Conservation (phyloP, 2,329 filamentous ascomycete genomes). For the Trichoderma sp. region DNA sequence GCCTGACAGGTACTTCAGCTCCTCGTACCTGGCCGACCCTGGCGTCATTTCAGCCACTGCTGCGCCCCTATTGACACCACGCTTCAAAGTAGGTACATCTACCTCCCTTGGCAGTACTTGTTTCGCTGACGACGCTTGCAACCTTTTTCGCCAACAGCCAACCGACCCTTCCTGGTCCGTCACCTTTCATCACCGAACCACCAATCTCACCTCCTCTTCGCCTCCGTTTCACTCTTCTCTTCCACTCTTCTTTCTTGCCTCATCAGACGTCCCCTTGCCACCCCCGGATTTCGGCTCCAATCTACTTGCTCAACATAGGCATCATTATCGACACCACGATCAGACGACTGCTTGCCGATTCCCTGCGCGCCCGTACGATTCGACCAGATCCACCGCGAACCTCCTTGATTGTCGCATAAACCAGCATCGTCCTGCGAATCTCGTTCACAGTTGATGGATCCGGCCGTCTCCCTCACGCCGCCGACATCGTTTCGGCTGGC, state of each 20-base stretch:
- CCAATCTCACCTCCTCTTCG: neutral
- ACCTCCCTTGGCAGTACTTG: constrained; percentile 3
- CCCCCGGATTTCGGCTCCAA: neutral
- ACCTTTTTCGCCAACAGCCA: neutral
- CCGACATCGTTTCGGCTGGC: constrained; percentile 52
- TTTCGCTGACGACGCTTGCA: constrained; percentile 24
- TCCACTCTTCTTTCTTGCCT: neutral
- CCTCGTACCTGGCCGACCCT: too few species aligned
- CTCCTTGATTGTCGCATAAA: neutral
- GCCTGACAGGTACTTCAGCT: too few species aligned
- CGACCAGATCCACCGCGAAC: too few species aligned
- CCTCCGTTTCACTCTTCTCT: neutral
- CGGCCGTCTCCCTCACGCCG: constrained; percentile 43
- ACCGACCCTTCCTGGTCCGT: constrained; percentile 1
- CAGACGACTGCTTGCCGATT: neutral
- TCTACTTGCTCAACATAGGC: too few species aligned
- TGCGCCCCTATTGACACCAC: too few species aligned
- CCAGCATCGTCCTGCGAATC: neutral
- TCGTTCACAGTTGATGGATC: constrained; percentile 41
- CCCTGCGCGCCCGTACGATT: neutral
- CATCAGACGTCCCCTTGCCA: too few species aligned
- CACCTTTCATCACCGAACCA: neutral
- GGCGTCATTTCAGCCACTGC: too few species aligned
- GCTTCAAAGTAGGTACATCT: neutral
- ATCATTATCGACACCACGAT: neutral